These are phyloP conservation scores for Rhododendron griersonianum DNA, from an alignment of 148 eudicot genomes.

Conservation along the genomic window DNA sequence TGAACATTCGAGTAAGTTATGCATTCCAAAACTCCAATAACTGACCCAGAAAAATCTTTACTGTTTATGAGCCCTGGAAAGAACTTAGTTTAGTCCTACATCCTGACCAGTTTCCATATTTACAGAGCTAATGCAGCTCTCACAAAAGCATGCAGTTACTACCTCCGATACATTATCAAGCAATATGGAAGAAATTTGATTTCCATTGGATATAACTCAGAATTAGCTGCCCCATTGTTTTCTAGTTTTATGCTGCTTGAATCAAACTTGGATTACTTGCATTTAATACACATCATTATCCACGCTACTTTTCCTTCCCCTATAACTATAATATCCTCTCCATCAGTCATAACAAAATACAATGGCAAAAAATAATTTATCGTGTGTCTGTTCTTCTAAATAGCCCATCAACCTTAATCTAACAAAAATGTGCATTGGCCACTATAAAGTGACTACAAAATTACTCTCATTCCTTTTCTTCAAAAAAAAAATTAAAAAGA, in stretches of 20 bases:
- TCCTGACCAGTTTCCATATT: neutral
- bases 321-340: neutral
- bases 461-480: neutral
- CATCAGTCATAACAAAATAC: neutral
- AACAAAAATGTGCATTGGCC: neutral
- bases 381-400: neutral
- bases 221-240: neutral
- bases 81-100: neutral
- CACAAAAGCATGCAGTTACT: neutral
- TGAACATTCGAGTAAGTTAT: neutral
- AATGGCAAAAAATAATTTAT: neutral
- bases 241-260: neutral
- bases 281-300: neutral
- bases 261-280: neutral
- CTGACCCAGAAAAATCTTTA: neutral
- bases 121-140: neutral
- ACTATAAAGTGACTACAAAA: neutral
- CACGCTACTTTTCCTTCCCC: neutral
- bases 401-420: neutral
- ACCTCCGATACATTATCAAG: neutral
- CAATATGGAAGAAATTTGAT: neutral
- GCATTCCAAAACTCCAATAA: constrained; percentile 5
- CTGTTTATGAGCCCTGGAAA: neutral
- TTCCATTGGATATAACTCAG: neutral
- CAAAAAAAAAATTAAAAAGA: no score